Evolutionary conservation across 2,329 filamentous ascomycete species (phyloP).

Genomic region (Meredithiella fracta): DNA sequence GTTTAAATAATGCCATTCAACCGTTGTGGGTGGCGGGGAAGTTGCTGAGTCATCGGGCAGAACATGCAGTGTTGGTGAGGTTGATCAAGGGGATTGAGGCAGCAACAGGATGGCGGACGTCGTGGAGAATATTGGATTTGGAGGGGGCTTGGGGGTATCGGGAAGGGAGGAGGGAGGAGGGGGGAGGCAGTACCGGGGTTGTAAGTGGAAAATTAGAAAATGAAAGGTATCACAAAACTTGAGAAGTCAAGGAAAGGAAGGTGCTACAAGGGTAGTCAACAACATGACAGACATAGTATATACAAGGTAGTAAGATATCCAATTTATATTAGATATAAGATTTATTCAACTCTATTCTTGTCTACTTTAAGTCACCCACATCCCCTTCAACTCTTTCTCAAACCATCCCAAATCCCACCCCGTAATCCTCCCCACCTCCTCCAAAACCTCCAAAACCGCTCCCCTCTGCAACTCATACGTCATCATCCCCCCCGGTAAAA

Average conservation of each 20-base stretch:
- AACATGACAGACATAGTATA: no score
- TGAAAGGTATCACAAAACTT: not conserved
- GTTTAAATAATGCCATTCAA: constrained; percentile 40
- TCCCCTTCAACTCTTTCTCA: constrained; percentile 1
- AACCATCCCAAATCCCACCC: constrained; percentile 24
- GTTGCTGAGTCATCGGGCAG: constrained; percentile 33
- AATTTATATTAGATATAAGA: no score
- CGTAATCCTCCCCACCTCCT: constrained; percentile 24
- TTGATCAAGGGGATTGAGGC: constrained; percentile 34
- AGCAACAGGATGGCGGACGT: constrained; percentile 36
- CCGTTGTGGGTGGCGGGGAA: constrained; percentile 40
- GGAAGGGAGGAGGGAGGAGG: constrained; percentile 15
- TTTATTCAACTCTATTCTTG: no score
- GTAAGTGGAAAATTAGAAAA: not conserved
- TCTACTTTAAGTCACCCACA: constrained; percentile 7
- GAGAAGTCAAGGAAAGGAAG: no score
- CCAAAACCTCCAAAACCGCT: constrained; percentile 25
- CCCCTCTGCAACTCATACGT: constrained; percentile 32
- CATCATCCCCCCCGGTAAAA: constrained; percentile 29
- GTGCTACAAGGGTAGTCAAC: no score
- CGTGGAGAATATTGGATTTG: constrained; percentile 36
- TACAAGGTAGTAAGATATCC: no score
- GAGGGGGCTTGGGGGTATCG: constrained; percentile 27
- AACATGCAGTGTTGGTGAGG: constrained; percentile 25
- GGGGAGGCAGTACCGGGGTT: not conserved